Percentiles rank a stretch among this genome's conserved stretches.
Evolutionary conservation across 1,284 basidiomycete species (phyloP).

Genomic region (Sphaerobolus stellatus): DNA sequence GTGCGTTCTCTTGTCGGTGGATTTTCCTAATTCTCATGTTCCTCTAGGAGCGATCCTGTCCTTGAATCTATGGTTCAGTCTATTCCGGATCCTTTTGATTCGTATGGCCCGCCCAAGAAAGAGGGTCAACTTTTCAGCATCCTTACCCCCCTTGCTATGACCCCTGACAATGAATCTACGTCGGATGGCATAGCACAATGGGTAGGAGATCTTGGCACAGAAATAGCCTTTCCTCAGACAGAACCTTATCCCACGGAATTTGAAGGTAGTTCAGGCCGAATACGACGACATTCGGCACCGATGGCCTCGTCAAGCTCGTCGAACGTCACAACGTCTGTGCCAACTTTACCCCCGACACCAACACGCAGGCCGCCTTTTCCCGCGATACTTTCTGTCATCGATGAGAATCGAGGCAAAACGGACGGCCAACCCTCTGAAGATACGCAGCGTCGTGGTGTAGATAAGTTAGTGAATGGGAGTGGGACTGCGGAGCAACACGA

Average conservation of each 20-base stretch:
- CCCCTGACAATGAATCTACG: neutral
- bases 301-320: slow-evolving; percentile 34
- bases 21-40: slow-evolving; percentile 16
- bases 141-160: slow-evolving; percentile 75
- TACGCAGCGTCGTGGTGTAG: neutral
- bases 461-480: neutral
- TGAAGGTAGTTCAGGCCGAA: slow-evolving; percentile 44
- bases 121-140: slow-evolving; percentile 94
- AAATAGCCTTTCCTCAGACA: slow-evolving; percentile 3
- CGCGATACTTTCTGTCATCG: slow-evolving; percentile 61
- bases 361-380: slow-evolving; percentile 55
- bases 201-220: neutral
- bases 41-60: slow-evolving; percentile 76
- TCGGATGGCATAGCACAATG: slow-evolving; percentile 2
- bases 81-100: slow-evolving; percentile 90
- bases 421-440: slow-evolving; percentile 15
- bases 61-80: slow-evolving; percentile 88
- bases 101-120: slow-evolving; percentile 84
- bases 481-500: neutral
- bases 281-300: slow-evolving; percentile 41
- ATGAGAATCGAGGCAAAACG: slow-evolving; percentile 47
- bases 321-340: slow-evolving; percentile 37
- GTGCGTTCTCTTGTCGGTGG: slow-evolving; percentile 43
- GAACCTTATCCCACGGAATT: neutral
- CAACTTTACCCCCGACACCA: slow-evolving; percentile 35